Conservation (phyloP, 441 rosid species). For the Capsella rubella region DNA sequence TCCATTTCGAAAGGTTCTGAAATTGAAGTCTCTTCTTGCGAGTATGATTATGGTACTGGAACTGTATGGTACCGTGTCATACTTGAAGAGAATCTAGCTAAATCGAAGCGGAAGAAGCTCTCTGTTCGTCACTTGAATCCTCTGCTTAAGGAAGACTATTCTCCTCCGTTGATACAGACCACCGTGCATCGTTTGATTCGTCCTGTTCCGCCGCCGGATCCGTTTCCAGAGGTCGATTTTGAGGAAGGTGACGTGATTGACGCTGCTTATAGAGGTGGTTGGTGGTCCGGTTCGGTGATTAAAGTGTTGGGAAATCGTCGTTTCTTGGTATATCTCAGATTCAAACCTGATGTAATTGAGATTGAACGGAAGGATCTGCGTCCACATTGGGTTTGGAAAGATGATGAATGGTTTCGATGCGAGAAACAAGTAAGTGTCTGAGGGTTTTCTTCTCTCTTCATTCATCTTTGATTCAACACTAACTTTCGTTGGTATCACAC, state of each 20-base stretch:
- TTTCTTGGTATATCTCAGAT: slow-evolving; percentile 49
- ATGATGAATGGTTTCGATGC: slow-evolving; percentile 54
- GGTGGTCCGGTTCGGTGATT: slow-evolving; percentile 57
- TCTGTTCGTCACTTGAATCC: slow-evolving; percentile 49
- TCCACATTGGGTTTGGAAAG: slow-evolving; percentile 51
- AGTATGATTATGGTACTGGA: slow-evolving; percentile 39
- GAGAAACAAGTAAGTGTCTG: slow-evolving; percentile 45
- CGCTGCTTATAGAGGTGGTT: slow-evolving; percentile 51
- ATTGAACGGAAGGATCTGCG: slow-evolving; percentile 48
- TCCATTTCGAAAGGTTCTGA: slow-evolving; percentile 40
- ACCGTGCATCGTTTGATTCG: slow-evolving; percentile 46
- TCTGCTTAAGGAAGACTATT: slow-evolving; percentile 39
- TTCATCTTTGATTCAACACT: neutral
- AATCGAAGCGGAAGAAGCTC: slow-evolving; percentile 56
- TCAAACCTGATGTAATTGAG: slow-evolving; percentile 48
- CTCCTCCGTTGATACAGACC: slow-evolving; percentile 38
- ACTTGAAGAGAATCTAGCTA: slow-evolving; percentile 48
- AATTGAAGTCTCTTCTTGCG: slow-evolving; percentile 50
- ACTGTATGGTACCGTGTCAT: slow-evolving; percentile 51
- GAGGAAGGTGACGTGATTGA: slow-evolving; percentile 52
- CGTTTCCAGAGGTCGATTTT: slow-evolving; percentile 35
- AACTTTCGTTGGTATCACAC: neutral
- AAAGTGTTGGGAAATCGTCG: slow-evolving; percentile 40
- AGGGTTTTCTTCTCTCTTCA: neutral
- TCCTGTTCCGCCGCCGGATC: slow-evolving; percentile 51